Evolutionary conservation across 768 basidiomycete genomes (phyloP).

Genomic region (Hygrophorus pudorinus): DNA sequence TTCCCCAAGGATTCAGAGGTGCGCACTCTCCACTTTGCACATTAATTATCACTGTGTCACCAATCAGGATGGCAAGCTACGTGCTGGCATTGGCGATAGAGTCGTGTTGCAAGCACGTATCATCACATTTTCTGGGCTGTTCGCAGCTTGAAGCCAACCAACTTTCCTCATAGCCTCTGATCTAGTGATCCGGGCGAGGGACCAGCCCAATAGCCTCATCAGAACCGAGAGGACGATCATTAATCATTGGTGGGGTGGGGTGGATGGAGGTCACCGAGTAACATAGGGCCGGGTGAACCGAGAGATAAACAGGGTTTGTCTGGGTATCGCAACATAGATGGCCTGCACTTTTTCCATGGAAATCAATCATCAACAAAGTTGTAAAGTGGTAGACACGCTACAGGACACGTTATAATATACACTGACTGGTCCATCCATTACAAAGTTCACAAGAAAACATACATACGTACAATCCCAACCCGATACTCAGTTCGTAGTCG

Average conservation of each 20-base stretch:
- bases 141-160: conserved; percentile 35
- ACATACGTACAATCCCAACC: no score
- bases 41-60: not conserved
- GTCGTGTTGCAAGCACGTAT: conserved; percentile 43
- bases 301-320: conserved; percentile 48
- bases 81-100: conserved; percentile 44
- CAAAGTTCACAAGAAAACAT: no score
- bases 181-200: conserved; percentile 26
- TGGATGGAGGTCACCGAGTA: conserved; percentile 61
- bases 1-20: conserved; percentile 55
- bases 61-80: conserved; percentile 34
- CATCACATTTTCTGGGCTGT: no score
- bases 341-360: conserved; percentile 36
- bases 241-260: conserved; percentile 41
- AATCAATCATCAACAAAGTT: conserved; percentile 18
- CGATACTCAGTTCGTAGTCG: conserved; percentile 26
- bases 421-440: no score
- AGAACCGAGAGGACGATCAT: conserved; percentile 30
- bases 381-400: no score
- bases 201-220: conserved; percentile 24
- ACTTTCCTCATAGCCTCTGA: conserved; percentile 31
- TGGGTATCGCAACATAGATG: conserved; percentile 56
- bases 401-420: no score
- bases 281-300: conserved; percentile 36
- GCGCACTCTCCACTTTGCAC: not conserved